These are phyloP conservation scores for Plenodomus tracheiphilus DNA, from an alignment of 2,329 filamentous ascomycete genomes.

Conservation along the genomic window DNA sequence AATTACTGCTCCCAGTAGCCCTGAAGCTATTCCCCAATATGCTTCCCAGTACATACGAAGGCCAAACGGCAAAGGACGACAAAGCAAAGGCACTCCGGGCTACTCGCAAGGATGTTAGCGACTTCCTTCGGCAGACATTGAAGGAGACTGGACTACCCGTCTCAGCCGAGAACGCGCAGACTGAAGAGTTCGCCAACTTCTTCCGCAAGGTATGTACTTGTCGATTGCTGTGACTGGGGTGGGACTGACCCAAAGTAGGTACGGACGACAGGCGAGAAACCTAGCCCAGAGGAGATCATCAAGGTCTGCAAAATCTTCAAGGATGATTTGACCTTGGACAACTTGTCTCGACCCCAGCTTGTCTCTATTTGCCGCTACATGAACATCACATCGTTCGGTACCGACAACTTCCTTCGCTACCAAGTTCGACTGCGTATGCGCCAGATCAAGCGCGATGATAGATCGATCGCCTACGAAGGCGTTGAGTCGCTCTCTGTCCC, in stretches of 20 bases:
- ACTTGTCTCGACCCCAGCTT: slow-evolving; percentile 90
- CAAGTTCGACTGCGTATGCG: slow-evolving; percentile 97
- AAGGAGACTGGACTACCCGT: slow-evolving; percentile 92
- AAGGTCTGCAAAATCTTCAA: slow-evolving; percentile 99
- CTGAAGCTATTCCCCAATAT: slow-evolving; percentile 96
- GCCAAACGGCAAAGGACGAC: slow-evolving; percentile 82
- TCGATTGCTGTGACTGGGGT: neutral
- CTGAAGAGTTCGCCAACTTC: slow-evolving; percentile 93
- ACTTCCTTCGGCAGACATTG: slow-evolving; percentile 83
- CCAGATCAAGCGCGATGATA: slow-evolving; percentile 98
- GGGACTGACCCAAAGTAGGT: slow-evolving; percentile 35
- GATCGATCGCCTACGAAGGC: slow-evolving; percentile 90
- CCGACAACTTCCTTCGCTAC: slow-evolving; percentile 96
- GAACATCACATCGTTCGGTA: slow-evolving; percentile 96
- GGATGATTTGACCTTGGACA: slow-evolving; percentile 95
- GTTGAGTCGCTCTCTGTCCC: slow-evolving; percentile 90
- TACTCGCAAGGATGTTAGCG: slow-evolving; percentile 91
- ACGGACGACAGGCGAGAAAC: slow-evolving; percentile 83
- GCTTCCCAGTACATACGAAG: slow-evolving; percentile 96
- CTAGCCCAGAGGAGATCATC: slow-evolving; percentile 88
- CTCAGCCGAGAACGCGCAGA: slow-evolving; percentile 80
- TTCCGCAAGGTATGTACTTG: slow-evolving; percentile 77
- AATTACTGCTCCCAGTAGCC: slow-evolving; percentile 87
- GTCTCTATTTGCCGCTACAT: slow-evolving; percentile 99
- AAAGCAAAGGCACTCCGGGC: slow-evolving; percentile 81